Conservation (phyloP, 345 rosid genomes). For the Linum tenue region DNA sequence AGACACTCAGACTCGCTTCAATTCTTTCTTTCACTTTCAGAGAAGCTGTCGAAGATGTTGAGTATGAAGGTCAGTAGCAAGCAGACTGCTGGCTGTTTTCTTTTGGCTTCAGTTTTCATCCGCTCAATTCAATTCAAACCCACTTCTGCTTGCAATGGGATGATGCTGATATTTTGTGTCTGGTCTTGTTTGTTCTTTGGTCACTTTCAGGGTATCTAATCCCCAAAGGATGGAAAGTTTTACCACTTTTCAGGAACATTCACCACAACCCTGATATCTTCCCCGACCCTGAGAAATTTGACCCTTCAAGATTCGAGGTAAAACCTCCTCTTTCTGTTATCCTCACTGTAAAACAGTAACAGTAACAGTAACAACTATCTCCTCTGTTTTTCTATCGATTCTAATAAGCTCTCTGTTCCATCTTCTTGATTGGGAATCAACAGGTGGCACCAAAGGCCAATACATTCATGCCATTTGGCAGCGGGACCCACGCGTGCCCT, state of each 20-base stretch:
- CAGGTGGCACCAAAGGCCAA: slow-evolving; percentile 78
- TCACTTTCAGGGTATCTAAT: slow-evolving; percentile 31
- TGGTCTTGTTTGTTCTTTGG: no score
- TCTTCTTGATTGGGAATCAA: slow-evolving; percentile 5
- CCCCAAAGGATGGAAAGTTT: slow-evolving; percentile 56
- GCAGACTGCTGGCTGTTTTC: background rate
- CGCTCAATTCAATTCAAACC: background rate
- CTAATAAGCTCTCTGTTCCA: background rate
- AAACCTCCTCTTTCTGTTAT: background rate
- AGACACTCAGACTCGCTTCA: slow-evolving; percentile 73
- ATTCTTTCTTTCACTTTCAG: slow-evolving; percentile 80
- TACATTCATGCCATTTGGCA: slow-evolving; percentile 90
- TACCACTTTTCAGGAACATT: slow-evolving; percentile 44
- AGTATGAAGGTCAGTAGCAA: slow-evolving; percentile 50
- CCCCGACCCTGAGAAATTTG: slow-evolving; percentile 32
- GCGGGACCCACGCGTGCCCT: slow-evolving; percentile 77
- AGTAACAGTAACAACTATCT: background rate
- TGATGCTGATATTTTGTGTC: no score
- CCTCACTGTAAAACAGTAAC: no score
- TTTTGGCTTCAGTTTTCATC: background rate
- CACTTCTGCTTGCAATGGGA: no score
- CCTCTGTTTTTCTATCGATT: background rate
- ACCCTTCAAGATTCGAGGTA: slow-evolving; percentile 50
- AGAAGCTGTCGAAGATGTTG: slow-evolving; percentile 88
- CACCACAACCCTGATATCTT: slow-evolving; percentile 40